Evolutionary conservation across 495 filamentous ascomycete species (phyloP).

Genomic region (Penicillium pancosmium): DNA sequence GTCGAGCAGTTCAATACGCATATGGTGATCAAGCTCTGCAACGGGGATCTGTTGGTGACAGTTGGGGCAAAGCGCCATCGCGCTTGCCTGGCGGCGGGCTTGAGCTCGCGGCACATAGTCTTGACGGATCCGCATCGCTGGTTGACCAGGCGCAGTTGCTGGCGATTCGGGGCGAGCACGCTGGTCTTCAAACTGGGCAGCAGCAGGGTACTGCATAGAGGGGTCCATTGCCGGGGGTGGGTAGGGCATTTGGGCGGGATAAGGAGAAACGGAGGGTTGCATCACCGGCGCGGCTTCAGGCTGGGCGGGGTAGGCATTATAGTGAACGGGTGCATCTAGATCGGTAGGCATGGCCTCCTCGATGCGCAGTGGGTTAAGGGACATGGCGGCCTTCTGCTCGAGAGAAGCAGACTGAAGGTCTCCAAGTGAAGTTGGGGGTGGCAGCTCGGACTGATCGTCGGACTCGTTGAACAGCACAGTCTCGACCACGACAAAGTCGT

Average conservation of each 20-base stretch:
- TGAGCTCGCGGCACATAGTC: slow-evolving; percentile 89
- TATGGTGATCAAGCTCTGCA: slow-evolving; percentile 88
- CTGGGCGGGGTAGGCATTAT: slow-evolving; percentile 51
- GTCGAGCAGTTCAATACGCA: slow-evolving; percentile 94
- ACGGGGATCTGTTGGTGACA: slow-evolving; percentile 87
- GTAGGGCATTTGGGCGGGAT: slow-evolving; percentile 39
- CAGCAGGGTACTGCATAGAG: slow-evolving; percentile 32
- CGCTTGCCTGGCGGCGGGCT: slow-evolving; percentile 61
- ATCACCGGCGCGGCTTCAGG: slow-evolving; percentile 28
- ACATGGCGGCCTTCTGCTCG: slow-evolving; percentile 90
- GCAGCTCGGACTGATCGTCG: slow-evolving; percentile 84
- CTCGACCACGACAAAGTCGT: slow-evolving; percentile 95
- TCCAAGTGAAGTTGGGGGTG: slow-evolving; percentile 83
- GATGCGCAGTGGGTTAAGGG: slow-evolving; percentile 80
- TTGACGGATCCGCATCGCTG: slow-evolving; percentile 86
- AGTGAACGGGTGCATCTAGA: slow-evolving; percentile 60
- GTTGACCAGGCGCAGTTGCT: slow-evolving; percentile 61
- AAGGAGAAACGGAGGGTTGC: slow-evolving; percentile 35
- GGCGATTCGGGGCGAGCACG: slow-evolving; percentile 78
- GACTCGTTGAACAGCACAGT: slow-evolving; percentile 91
- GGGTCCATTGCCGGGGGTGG: slow-evolving; percentile 42
- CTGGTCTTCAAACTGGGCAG: slow-evolving; percentile 18
- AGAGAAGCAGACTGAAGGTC: slow-evolving; percentile 92
- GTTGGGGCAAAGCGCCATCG: slow-evolving; percentile 86
- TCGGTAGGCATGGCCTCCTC: slow-evolving; percentile 95